Evolutionary conservation across 352 stramenopile genomes (phyloP), one percentile per base, ranked within the genome.

Genomic region (Phytophthora fragariae): DNA sequence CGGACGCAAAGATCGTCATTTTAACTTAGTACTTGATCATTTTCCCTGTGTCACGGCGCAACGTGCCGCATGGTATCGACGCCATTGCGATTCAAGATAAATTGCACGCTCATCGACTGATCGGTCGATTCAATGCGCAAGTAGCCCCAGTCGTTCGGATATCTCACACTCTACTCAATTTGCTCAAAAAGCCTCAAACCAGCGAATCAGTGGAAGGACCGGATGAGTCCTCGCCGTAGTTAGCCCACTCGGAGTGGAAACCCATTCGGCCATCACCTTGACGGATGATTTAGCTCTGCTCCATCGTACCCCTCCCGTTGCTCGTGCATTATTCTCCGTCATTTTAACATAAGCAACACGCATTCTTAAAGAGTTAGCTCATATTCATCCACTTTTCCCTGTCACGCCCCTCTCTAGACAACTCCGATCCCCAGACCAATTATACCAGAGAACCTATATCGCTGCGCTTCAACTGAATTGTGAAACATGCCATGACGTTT

Each of bases 71-170:
- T 41, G 21, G 19, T 57, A 37, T 21, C 79, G 44, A 82, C 77
- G 54, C 89, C 89, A 39, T 94, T 93, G 74, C 85, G 83, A 70
- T 94, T 96, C 57, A 94, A 68, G 33, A 96, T 69, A 57, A 96
- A 96, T 74, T 94, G 83, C 44, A 94, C 65, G 44, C 63, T 78
- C 85, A 96, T 91, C 56, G 80, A 68, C n/a, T 81, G 65, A 64
- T 90, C 80, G 17, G 84, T 91, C 14, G 87, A 86, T 11, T 80
- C 81, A 17, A 93, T 65, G 14, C 88, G 87, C 29, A 94, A 65
- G 57, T 93, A 94, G 2, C 89, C 89, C 83, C 85, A 95, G 54
- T 93, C 87, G 57, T 92, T 92, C 31, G 93, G 29, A 64, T 95
- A 84, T 41, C 83, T 89, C 62, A 94, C 83, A 68, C 89, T 95